These are phyloP conservation scores for Hypericum perforatum DNA, from an alignment of 345 rosid species.

Conservation along the genomic window DNA sequence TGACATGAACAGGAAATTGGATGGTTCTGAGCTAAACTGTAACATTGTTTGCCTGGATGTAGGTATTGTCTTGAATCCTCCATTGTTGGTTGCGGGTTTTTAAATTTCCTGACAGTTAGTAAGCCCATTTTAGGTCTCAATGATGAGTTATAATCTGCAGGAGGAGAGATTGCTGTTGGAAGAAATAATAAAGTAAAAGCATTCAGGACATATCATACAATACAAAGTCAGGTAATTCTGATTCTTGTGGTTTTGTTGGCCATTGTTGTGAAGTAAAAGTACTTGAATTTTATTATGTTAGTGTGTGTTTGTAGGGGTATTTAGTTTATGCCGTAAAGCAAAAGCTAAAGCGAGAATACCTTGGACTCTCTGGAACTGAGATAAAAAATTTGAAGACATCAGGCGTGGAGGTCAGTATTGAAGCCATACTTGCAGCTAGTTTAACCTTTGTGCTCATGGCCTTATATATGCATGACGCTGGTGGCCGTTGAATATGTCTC, in stretches of 20 bases:
- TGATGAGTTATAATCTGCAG: conserved; percentile 31
- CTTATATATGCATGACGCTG: no score
- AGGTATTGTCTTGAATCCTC: conserved; percentile 35
- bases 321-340: conserved; percentile 63
- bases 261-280: not conserved
- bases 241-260: not conserved
- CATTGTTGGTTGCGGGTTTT: not conserved
- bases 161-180: conserved; percentile 69
- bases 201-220: conserved; percentile 82
- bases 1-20: conserved; percentile 67
- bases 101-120: not conserved
- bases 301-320: conserved; percentile 52
- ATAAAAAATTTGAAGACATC: conserved; percentile 69
- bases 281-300: not conserved
- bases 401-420: conserved; percentile 64
- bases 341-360: conserved; percentile 69
- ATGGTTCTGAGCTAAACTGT: conserved; percentile 67
- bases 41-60: conserved; percentile 71
- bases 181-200: conserved; percentile 83
- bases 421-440: not conserved
- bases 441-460: not conserved
- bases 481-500: no score
- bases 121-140: not conserved
- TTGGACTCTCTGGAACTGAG: conserved; percentile 60
- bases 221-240: conserved; percentile 65